These are phyloP conservation scores for Boletus sp. DNA, from an alignment of 768 basidiomycete species.

Conservation along the genomic window DNA sequence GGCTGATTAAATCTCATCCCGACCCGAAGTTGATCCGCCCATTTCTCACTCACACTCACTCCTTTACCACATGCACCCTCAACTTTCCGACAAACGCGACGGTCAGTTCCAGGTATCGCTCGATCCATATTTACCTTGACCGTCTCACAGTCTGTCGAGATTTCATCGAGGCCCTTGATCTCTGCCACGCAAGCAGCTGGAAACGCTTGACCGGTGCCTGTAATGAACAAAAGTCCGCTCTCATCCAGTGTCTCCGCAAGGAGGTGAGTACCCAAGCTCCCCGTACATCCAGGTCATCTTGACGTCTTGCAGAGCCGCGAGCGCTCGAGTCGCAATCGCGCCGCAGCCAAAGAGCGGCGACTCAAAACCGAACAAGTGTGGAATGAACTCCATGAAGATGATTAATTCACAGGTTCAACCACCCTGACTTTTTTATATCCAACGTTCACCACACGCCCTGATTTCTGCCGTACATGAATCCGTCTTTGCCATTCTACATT, in stretches of 20 bases:
- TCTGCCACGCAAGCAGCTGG: conserved; percentile 66
- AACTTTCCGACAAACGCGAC: conserved; percentile 64
- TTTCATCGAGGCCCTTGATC: conserved; percentile 73
- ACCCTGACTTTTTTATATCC: not conserved
- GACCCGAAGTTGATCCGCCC: not conserved
- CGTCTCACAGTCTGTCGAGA: conserved; percentile 60
- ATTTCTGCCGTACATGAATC: not conserved
- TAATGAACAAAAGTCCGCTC: conserved; percentile 62
- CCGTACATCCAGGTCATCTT: not conserved
- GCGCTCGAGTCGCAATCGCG: conserved; percentile 59
- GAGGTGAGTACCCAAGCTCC: conserved; percentile 49
- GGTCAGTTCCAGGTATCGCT: conserved; percentile 33
- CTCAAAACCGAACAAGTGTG: conserved; percentile 57
- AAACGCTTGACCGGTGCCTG: conserved; percentile 67
- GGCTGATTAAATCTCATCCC: conserved; percentile 6
- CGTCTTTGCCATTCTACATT: not conserved
- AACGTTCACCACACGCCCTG: not conserved
- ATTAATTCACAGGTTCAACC: conserved; percentile 16
- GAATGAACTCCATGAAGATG: conserved; percentile 57
- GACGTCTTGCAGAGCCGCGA: conserved; percentile 49
- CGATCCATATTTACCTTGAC: conserved; percentile 4
- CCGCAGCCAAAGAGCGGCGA: conserved; percentile 55
- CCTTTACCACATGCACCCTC: conserved; percentile 58
- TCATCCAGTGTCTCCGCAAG: conserved; percentile 67
- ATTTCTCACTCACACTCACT: conserved; percentile 4